Evolutionary conservation across 768 basidiomycete species (phyloP), one percentile per base, ranked within the genome.

Genomic region (Tylopilus rubrobrunneus): DNA sequence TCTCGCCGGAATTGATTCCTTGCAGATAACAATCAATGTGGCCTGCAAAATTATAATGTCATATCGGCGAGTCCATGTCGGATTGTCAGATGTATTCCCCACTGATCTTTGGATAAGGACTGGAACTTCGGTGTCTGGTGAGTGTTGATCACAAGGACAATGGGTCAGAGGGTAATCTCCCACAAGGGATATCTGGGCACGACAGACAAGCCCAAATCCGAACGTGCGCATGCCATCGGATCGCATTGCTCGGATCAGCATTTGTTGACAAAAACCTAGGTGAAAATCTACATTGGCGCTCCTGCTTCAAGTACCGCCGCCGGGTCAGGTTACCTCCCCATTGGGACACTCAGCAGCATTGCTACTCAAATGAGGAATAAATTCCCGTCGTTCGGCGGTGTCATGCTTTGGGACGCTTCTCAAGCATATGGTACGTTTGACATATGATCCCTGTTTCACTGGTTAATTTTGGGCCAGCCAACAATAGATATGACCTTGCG

Each of bases 401-500:
- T 76, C 31, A 76, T 76, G 74, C 57, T 76, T 49, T 78, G 74
- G 73, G 76, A 74, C 49, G 71, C 74, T 27, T 78, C 74, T 28
- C 71, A 77, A 58, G 79, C 76, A 10, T 62, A 64, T 28, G 61
- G 60, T 69, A 52, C 27, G 60, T 55, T 23, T 29, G 41, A 45
- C 33, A 40, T 15, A 55, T 9, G 39, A 25, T 10, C 31, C 5
- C 12, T 43, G 17, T 49, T 40, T 45, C 55, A 12, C 31, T 14
- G 7, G 41, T 44, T 65, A 50, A 56, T 27, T 44, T 28, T 50
- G 53, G 52, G 21, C n/a, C 47, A 74, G 85, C 73, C 28, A 87
- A 87, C 62, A 69, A 73, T 53, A 77, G 80, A 28, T 87, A 78
- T 58, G 83, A 86, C 60, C 64, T 76, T 15, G 80, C 76, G 7